A percentile compares a stretch with the other conserved stretches of the same genome.
These are phyloP conservation scores for Willaertia magna DNA, from an alignment of 208 protist genomes.

Conservation along the genomic window DNA sequence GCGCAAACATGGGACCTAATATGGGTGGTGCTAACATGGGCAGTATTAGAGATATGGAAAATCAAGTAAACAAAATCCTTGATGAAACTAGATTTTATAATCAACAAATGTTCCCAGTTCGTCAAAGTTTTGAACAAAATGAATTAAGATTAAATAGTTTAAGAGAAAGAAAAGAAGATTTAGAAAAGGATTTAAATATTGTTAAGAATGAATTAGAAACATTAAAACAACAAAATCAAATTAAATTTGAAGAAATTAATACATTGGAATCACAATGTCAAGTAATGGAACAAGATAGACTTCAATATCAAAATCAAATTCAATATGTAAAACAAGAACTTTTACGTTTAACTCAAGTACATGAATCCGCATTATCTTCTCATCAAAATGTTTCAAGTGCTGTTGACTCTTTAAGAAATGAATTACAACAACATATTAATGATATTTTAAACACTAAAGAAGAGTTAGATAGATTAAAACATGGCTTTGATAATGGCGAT, in stretches of 20 bases:
- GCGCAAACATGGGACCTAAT: background rate
- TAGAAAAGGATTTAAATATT: background rate
- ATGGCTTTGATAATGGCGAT: background rate
- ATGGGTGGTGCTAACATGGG: background rate
- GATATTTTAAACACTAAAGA: background rate
- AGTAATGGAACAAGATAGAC: background rate
- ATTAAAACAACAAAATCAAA: background rate
- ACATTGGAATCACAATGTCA: background rate
- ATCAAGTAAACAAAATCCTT: background rate
- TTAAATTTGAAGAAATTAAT: background rate
- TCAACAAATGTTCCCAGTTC: background rate
- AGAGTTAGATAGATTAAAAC: background rate
- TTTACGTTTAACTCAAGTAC: background rate
- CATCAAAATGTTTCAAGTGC: background rate
- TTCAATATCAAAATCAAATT: background rate
- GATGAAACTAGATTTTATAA: background rate
- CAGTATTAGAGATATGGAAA: background rate
- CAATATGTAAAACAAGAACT: background rate
- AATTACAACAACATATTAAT: background rate
- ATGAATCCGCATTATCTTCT: background rate
- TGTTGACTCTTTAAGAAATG: background rate
- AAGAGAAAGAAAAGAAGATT: background rate
- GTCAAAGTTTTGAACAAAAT: background rate
- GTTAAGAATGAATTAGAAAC: background rate
- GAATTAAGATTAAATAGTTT: background rate